Evolutionary conservation across 176 grass and related monocot species (phyloP), one percentile per base, ranked within the genome.

Genomic region (Oryza nivara): DNA sequence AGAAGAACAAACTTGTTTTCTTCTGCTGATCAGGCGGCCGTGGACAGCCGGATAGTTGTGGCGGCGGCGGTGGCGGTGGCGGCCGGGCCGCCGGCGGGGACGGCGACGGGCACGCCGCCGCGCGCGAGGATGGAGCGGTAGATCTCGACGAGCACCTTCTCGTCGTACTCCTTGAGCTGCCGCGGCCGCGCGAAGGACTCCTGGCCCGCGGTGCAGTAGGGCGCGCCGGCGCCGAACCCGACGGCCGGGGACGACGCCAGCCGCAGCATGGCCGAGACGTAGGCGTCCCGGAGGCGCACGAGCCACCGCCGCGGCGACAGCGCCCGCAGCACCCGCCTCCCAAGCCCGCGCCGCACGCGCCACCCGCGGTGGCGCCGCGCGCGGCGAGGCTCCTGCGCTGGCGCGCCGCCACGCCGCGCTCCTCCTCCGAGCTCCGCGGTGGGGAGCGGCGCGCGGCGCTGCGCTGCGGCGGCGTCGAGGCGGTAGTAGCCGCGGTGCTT

Each of bases 101-200:
- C 66, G 0, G 71, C 65, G 28, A 78, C 34, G 43, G 56, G 7
- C n/a, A 13, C 47, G 3, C 84, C 83, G 34, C 86, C 81, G 40
- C 81, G 38, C 23, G 86, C 60, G 46, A 92, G 75, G 0, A 95
- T 60, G 72, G 90, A 89, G 84, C 81, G 69, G 82, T 95, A 95
- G 83, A 92, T 86, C 80, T 92, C 90, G 15, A 92, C 85, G 44
- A 92, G 82, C 85, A 92, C 69, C 52, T 90, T 95, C 78, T 90
- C 82, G 26, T 95, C 90, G 52, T 92, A 90, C 75, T 95, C 92
- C 78, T 90, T 95, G 76, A 65, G 72, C 74, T 67, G 69, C 65
- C 38, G 12, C 35, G 35, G 67, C 76, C 48, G 83, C 8, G 60
- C 72, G 26, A 69, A 79, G 14, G 22, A 2, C 8, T 68, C 79